Conservation (phyloP, 768 basidiomycete species). For the Floccularia luteovirens region DNA sequence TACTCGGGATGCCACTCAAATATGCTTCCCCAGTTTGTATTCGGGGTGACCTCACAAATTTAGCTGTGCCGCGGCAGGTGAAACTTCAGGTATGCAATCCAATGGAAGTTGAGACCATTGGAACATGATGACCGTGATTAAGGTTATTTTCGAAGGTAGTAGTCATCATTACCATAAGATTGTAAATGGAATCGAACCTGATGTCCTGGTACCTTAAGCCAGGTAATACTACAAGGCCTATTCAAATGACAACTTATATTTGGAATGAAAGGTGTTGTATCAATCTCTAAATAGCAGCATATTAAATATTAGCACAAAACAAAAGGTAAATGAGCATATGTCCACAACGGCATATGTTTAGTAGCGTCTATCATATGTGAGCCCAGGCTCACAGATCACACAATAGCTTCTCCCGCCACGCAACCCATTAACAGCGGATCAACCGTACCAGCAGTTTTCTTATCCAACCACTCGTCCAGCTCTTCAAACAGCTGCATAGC, state of each 20-base stretch:
- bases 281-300: not conserved
- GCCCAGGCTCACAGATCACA: slow-evolving; percentile 14
- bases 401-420: slow-evolving; percentile 49
- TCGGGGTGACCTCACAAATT: too few species aligned
- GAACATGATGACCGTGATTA: too few species aligned
- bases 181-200: too few species aligned
- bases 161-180: too few species aligned
- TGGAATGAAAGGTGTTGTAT: not conserved
- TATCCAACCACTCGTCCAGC: slow-evolving; percentile 70
- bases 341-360: not conserved
- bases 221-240: not conserved
- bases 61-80: too few species aligned
- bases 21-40: too few species aligned
- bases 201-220: not conserved
- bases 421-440: slow-evolving; percentile 67
- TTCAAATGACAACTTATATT: not conserved
- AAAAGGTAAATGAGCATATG: not conserved
- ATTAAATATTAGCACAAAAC: not conserved
- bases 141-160: too few species aligned
- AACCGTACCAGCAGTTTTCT: slow-evolving; percentile 52
- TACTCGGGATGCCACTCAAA: too few species aligned
- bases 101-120: too few species aligned
- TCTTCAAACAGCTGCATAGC: slow-evolving; percentile 70
- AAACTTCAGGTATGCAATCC: too few species aligned
- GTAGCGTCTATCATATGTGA: not conserved